Evolutionary conservation across 1,284 basidiomycete species (phyloP), one percentile per base, ranked within the genome.

Genomic region (Tilletia walkeri): DNA sequence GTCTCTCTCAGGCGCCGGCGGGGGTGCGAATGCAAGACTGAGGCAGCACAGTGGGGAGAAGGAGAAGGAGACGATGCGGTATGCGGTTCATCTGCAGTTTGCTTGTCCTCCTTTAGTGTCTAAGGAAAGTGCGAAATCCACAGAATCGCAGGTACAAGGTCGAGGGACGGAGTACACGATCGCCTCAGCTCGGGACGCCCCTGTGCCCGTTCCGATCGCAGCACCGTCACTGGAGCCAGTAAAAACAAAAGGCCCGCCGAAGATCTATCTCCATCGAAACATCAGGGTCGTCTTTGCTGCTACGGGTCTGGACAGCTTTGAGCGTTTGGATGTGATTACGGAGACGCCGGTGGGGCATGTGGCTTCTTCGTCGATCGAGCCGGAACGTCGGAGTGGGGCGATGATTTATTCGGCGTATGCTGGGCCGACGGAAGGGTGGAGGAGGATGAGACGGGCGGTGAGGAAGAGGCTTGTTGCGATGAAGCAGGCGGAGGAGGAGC

Each of bases 71-170:
- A 71, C 76, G 53, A 71, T 80, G n/a, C 65, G 75, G 3, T 80
- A 78, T 67, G 79, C 79, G n/a, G 73, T 80, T 41, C 79, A 80
- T 68, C 66, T 80, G 30, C 79, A 80, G 20, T 80, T 80, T 69
- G 56, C 56, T 61, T 39, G 56, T 34, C 56, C 30, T 10, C 56
- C 56, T n/a, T 9, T 34, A 1, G 16, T 34, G 24, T 16, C 16
- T 5, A 18, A 34, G 10, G 24, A 18, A n/a, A 6, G 20, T 4
- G 56, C 30, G 38, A 6, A 53, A 12, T 18, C 50, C 12, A 53
- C 6, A 7, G 50, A 53, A 24, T 9, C 6, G 16, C 50, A 10
- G 16, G 50, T 9, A 24, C 50, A 53, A 18, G 16, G 50, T 53
- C 18, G 18, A 7, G 50, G 16, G 10, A 18, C 50, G 20, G 50